Conservation (phyloP, 2,329 filamentous ascomycete species). For the Penicillium aurantiogriseum region DNA sequence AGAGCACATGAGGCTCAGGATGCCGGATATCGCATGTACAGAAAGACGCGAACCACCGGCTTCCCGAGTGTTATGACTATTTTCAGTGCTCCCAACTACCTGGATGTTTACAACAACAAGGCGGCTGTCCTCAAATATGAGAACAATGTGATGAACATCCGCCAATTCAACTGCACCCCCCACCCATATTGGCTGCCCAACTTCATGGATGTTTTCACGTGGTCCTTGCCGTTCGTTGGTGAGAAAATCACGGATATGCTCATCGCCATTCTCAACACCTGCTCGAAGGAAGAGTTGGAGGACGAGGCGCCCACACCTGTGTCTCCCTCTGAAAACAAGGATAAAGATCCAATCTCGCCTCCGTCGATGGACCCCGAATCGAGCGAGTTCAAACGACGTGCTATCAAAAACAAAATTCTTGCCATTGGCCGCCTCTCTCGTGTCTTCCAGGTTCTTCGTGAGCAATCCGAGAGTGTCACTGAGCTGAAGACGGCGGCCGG, state of each 20-base stretch:
- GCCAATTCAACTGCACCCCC: slow-evolving; percentile 98
- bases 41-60: slow-evolving; percentile 94
- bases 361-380: slow-evolving; percentile 75
- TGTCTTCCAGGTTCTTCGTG: slow-evolving; percentile 96
- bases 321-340: slow-evolving; percentile 48
- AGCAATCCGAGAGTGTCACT: slow-evolving; percentile 94
- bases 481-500: slow-evolving; percentile 97
- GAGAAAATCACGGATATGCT: slow-evolving; percentile 99
- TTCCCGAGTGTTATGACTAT: slow-evolving; percentile 99
- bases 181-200: slow-evolving; percentile 99
- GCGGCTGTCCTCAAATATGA: slow-evolving; percentile 98
- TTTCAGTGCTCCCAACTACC: slow-evolving; percentile 97
- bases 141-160: slow-evolving; percentile 99
- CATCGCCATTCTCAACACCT: slow-evolving; percentile 96
- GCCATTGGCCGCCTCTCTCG: slow-evolving; percentile 94
- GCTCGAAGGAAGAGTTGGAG: slow-evolving; percentile 97
- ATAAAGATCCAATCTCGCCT: slow-evolving; percentile 56
- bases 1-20: slow-evolving; percentile 98
- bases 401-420: slow-evolving; percentile 99
- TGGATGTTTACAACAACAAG: slow-evolving; percentile 99
- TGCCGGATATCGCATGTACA: slow-evolving; percentile 97
- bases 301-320: slow-evolving; percentile 78
- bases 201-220: slow-evolving; percentile 99
- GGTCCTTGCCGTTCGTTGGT: slow-evolving; percentile 96
- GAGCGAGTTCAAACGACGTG: slow-evolving; percentile 88